A percentile compares a stretch with the other conserved stretches of the same genome.
These are phyloP conservation scores for Alternaria novae-zelandiae DNA, from an alignment of 2,329 filamentous ascomycete species.

Conservation along the genomic window DNA sequence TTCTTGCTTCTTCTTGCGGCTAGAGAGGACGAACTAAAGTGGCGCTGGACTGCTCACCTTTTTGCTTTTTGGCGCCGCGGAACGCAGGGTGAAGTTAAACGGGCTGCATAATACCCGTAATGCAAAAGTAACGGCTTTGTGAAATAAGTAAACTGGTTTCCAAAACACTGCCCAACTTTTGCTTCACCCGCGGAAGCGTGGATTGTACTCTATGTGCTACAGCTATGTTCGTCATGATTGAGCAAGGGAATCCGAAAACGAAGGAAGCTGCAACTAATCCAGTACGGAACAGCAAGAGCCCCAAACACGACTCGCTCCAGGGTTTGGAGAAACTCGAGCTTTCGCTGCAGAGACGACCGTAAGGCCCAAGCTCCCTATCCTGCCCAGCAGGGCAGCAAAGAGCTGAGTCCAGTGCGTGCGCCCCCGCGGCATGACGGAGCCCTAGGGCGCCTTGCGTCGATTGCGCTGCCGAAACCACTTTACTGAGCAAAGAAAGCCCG, in stretches of 20 bases:
- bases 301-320: not conserved
- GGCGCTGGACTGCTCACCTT: not conserved
- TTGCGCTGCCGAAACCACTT: not conserved
- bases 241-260: not conserved
- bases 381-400: not conserved
- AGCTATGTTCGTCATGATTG: not conserved
- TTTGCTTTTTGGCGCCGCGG: not conserved
- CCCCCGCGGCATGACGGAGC: not conserved
- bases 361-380: not conserved
- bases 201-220: not conserved
- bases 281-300: not conserved
- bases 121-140: slow-evolving; percentile 2
- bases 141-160: not conserved
- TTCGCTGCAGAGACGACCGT: not conserved
- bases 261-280: not conserved
- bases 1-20: slow-evolving; percentile 1
- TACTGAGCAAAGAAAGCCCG: not conserved
- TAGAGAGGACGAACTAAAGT: not conserved
- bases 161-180: not conserved
- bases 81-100: slow-evolving; percentile 1
- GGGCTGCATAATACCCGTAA: not conserved
- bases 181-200: not conserved
- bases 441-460: not conserved
- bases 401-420: not conserved
- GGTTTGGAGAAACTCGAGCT: not conserved